Conservation (phyloP, 202 grass and related monocot species). For the Schoenoplectus tabernaemontani region DNA sequence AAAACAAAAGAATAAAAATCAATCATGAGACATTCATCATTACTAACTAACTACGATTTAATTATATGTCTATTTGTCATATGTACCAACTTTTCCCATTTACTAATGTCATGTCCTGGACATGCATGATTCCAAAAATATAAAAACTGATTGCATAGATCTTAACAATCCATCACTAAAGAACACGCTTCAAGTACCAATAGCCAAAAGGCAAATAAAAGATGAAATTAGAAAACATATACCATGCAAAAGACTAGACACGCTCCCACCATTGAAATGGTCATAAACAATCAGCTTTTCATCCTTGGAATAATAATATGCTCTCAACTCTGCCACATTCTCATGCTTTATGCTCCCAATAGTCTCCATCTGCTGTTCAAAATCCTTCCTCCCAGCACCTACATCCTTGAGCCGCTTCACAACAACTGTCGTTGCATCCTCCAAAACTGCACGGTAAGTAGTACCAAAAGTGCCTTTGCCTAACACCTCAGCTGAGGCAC, state of each 20-base stretch:
- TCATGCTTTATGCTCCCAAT: slow-evolving; percentile 62
- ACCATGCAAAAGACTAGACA: slow-evolving; percentile 87
- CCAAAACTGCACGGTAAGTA: slow-evolving; percentile 73
- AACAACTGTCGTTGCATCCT: slow-evolving; percentile 80
- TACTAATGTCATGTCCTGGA: not conserved
- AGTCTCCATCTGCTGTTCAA: slow-evolving; percentile 95
- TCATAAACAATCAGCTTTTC: slow-evolving; percentile 94
- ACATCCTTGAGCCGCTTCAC: slow-evolving; percentile 95
- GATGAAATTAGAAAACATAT: slow-evolving; percentile 1
- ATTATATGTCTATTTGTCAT: not conserved
- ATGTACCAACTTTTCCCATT: not conserved
- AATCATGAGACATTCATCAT: not conserved
- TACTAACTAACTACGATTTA: not conserved
- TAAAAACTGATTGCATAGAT: not conserved
- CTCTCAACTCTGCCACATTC: slow-evolving; percentile 73
- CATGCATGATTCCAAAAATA: not conserved
- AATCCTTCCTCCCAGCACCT: slow-evolving; percentile 60
- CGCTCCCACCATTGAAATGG: slow-evolving; percentile 62
- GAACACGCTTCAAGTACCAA: not conserved
- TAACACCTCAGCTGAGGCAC: slow-evolving; percentile 86
- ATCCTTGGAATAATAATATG: slow-evolving; percentile 97
- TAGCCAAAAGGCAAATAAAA: not conserved
- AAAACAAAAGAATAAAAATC: slow-evolving; percentile 14
- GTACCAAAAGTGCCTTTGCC: slow-evolving; percentile 89
- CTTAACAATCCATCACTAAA: not conserved